Evolutionary conservation across 1,139 yeast species (phyloP).

Genomic region (Kodamaea derodonti): DNA sequence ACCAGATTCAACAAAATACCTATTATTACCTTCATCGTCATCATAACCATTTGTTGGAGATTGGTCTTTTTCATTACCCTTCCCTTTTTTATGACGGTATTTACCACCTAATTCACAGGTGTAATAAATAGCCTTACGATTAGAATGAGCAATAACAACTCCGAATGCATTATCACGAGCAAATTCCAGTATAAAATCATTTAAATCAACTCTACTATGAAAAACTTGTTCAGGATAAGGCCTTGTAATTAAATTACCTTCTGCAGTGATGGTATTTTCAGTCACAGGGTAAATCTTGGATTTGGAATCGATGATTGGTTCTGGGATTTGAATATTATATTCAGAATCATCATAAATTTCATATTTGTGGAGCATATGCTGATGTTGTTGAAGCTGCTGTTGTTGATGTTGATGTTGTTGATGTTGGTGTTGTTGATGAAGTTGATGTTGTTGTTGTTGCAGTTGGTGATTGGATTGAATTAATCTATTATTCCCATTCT

Average conservation of each 20-base stretch:
- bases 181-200: constrained; percentile 53
- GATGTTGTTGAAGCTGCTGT: constrained; percentile 8
- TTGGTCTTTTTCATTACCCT: constrained; percentile 19
- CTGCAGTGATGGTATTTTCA: constrained; percentile 46
- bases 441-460: constrained; percentile 14
- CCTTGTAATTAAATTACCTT: constrained; percentile 51
- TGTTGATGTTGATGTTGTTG: constrained; percentile 21
- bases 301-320: constrained; percentile 43
- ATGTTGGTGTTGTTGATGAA: constrained; percentile 17
- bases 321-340: constrained; percentile 48
- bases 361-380: constrained; percentile 17
- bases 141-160: constrained; percentile 57
- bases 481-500: neutral
- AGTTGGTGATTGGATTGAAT: constrained; percentile 12
- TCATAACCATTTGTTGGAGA: neutral
- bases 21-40: constrained; percentile 18
- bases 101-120: constrained; percentile 61
- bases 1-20: constrained; percentile 39
- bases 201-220: constrained; percentile 47
- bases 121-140: constrained; percentile 56
- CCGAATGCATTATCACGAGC: constrained; percentile 59
- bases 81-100: constrained; percentile 50
- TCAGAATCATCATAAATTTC: constrained; percentile 34
- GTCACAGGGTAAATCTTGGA: constrained; percentile 46
- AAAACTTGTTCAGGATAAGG: constrained; percentile 55